Base-by-base conservation (phyloP, 495 filamentous ascomycete species). In the Tuber indicum region DNA sequence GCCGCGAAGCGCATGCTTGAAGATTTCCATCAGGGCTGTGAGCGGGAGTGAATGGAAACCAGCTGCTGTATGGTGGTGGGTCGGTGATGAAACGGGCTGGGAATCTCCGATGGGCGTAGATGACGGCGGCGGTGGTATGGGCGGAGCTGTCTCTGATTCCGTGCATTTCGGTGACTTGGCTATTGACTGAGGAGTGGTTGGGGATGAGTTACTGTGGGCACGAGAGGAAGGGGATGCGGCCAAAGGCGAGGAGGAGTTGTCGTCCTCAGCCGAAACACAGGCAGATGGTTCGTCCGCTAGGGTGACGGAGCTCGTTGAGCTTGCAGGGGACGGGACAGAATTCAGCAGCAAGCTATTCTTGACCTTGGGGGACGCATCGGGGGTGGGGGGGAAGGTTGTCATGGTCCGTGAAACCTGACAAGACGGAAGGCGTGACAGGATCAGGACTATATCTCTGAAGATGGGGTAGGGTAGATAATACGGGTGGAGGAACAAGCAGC, bases 361-460 rank as follows among this genome's bases (percentile, higher is more conserved):
- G 58, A 80, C 74, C 44, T 80, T 80, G 42, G 78, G 78, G 46
- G 78, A 80, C 78, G 77, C 78, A 78, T 76, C 78, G 49, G 78
- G 78, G 72, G 78, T 80, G 62, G 78, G 78, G 62, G 78, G 78
- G 80, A 80, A 80, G 66, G 78, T 74, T 45, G 77, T 42, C 78
- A 80, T 80, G 77, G 43, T 75, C 58, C 58, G n/a, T 66, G 58
- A 66, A 66, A 66, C 58, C 58, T 36, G 58, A 66, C 58, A 66
- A 66, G 58, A 36, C 58, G 12, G 58, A 17, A 32, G 58, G 58
- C 26, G 58, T 66, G 58, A 17, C 58, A 14, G 58, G 58, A 66
- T 36, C 58, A 36, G 58, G 58, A 36, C n/a, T 32, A 17, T 66
- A 66, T 36, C 58, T 17, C 26, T 32, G 58, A 36, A 12, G 26